These are phyloP conservation scores for Starmera amethionina DNA, from an alignment of 805 yeast genomes.

Conservation along the genomic window DNA sequence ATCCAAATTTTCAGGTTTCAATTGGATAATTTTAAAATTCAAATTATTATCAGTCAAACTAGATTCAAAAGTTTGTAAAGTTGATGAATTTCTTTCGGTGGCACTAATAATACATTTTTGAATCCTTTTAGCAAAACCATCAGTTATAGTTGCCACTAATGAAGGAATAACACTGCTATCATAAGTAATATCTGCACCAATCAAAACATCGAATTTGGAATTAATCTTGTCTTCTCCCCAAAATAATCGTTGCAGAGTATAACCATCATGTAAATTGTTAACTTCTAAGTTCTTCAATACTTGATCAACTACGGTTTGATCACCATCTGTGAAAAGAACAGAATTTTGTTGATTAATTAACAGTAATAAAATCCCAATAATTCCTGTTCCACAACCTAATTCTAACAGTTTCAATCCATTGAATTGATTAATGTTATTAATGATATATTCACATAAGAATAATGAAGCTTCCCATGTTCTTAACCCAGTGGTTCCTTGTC, in stretches of 20 bases:
- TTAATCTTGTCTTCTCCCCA: conserved; percentile 45
- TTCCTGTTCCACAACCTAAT: conserved; percentile 86
- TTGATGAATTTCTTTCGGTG: conserved; percentile 57
- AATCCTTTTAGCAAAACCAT: conserved; percentile 11
- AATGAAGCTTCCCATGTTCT: conserved; percentile 94
- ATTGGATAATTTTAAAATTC: conserved; percentile 7
- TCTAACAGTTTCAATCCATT: conserved; percentile 40
- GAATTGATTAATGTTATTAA: conserved; percentile 5
- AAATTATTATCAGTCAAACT: conserved; percentile 18
- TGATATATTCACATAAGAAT: conserved; percentile 46
- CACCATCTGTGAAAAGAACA: conserved; percentile 60
- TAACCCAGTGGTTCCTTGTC: conserved; percentile 77
- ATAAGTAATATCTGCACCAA: conserved; percentile 88
- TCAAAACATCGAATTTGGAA: conserved; percentile 34
- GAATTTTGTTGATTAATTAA: conserved; percentile 1
- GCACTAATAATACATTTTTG: conserved; percentile 51
- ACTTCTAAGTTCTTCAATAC: conserved; percentile 32
- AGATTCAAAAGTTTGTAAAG: conserved; percentile 33
- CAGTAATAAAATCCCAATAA: conserved; percentile 41
- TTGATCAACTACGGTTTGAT: conserved; percentile 40
- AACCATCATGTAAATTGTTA: conserved; percentile 25
- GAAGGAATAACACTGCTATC: conserved; percentile 51
- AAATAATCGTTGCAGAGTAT: conserved; percentile 37
- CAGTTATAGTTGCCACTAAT: conserved; percentile 37
- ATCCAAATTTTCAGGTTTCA: background rate